Evolutionary conservation across 495 filamentous ascomycete species (phyloP).

Genomic region (Platismatia glauca): DNA sequence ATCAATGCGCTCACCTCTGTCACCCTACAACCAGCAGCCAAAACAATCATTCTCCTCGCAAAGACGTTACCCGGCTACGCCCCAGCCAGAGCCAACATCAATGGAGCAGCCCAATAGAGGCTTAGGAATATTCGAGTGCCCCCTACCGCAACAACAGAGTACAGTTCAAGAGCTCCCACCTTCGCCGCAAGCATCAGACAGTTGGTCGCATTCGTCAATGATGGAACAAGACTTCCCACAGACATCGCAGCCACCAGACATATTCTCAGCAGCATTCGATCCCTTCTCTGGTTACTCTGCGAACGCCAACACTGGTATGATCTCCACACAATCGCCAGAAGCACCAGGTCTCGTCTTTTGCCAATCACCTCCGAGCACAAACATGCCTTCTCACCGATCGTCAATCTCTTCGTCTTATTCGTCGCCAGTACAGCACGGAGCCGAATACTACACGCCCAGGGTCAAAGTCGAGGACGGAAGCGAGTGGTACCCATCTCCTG

Average conservation of each 20-base stretch:
- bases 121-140: conserved; percentile 24
- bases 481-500: conserved; percentile 25
- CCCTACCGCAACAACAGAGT: conserved; percentile 21
- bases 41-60: conserved; percentile 25
- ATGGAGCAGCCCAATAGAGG: conserved; percentile 20
- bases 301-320: conserved; percentile 20
- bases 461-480: conserved; percentile 25
- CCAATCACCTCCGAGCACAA: conserved; percentile 25
- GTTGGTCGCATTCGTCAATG: conserved; percentile 25
- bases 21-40: conserved; percentile 22
- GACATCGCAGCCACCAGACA: conserved; percentile 24
- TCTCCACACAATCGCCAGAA: conserved; percentile 22
- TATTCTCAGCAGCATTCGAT: conserved; percentile 25
- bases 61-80: conserved; percentile 21
- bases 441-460: conserved; percentile 21
- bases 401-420: conserved; percentile 26
- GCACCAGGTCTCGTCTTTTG: conserved; percentile 25
- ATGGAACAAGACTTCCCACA: conserved; percentile 27
- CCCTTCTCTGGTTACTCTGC: conserved; percentile 25
- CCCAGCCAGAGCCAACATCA: conserved; percentile 22
- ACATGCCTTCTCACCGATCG: conserved; percentile 26
- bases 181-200: conserved; percentile 25
- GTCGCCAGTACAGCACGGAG: conserved; percentile 18
- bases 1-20: conserved; percentile 25
- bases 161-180: conserved; percentile 24